A percentile compares a stretch with the other conserved stretches of the same genome.
These are phyloP conservation scores for Cytospora schulzeri DNA, from an alignment of 2,329 filamentous ascomycete species.

Conservation along the genomic window DNA sequence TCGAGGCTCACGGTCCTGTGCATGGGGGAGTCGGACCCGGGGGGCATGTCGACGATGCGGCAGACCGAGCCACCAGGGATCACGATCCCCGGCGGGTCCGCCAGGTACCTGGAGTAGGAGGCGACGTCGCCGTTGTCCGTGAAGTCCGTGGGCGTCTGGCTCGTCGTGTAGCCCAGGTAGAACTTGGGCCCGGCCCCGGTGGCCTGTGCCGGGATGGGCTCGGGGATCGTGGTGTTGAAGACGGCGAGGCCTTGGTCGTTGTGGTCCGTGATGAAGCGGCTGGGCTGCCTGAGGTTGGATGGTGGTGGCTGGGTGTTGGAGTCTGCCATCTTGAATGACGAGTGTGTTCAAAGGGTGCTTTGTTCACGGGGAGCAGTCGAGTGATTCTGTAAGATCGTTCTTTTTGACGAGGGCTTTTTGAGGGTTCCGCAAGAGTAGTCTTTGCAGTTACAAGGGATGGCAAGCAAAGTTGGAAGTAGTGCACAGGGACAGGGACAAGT, in stretches of 20 bases:
- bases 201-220: slow-evolving; percentile 28
- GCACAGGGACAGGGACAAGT: too few relatives aligned
- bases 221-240: slow-evolving; percentile 36
- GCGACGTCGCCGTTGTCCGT: slow-evolving; percentile 47
- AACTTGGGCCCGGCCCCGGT: slow-evolving; percentile 41
- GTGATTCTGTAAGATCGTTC: not conserved
- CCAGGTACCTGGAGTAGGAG: slow-evolving; percentile 47
- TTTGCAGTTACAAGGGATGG: not conserved
- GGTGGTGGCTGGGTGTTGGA: not conserved
- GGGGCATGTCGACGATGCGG: slow-evolving; percentile 49
- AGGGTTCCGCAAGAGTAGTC: not conserved
- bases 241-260: slow-evolving; percentile 38
- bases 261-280: slow-evolving; percentile 41
- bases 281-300: slow-evolving; percentile 28
- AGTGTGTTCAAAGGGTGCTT: not conserved
- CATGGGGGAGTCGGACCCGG: slow-evolving; percentile 43
- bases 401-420: not conserved
- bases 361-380: not conserved
- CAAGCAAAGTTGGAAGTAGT: too few relatives aligned
- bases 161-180: slow-evolving; percentile 46
- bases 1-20: slow-evolving; percentile 52
- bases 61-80: slow-evolving; percentile 47
- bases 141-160: slow-evolving; percentile 49
- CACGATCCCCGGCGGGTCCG: slow-evolving; percentile 50
- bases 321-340: slow-evolving; percentile 20